Evolutionary conservation across 768 basidiomycete species (phyloP).

Genomic region (Lepiota brunneoincarnata): DNA sequence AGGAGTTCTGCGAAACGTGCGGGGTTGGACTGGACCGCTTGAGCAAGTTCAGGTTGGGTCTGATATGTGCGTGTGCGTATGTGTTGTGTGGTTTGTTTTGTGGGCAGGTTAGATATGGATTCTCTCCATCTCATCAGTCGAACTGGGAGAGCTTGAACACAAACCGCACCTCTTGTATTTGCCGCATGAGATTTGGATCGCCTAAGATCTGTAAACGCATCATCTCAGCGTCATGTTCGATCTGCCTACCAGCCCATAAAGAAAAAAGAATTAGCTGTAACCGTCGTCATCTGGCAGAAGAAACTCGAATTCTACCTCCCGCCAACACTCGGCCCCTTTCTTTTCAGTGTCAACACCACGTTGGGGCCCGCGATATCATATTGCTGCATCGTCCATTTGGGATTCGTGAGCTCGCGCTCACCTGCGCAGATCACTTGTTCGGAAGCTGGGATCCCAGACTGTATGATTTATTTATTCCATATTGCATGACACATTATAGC

Average conservation of each 20-base stretch:
- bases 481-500: background rate
- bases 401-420: slow-evolving; percentile 61
- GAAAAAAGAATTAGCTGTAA: background rate
- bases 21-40: slow-evolving; percentile 67
- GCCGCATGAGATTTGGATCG: slow-evolving; percentile 74
- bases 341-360: slow-evolving; percentile 66
- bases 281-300: background rate
- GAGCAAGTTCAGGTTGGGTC: slow-evolving; percentile 80
- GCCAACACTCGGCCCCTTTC: slow-evolving; percentile 46
- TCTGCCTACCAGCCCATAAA: slow-evolving; percentile 38
- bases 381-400: slow-evolving; percentile 65
- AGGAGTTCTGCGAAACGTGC: slow-evolving; percentile 74
- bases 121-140: too few relatives aligned
- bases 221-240: slow-evolving; percentile 85
- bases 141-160: background rate
- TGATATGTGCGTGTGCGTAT: slow-evolving; percentile 23
- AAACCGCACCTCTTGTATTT: slow-evolving; percentile 60
- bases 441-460: slow-evolving; percentile 71
- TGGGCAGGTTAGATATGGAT: too few relatives aligned
- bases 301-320: slow-evolving; percentile 33
- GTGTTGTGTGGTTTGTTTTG: too few relatives aligned
- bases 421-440: slow-evolving; percentile 76
- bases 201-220: slow-evolving; percentile 88
- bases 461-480: background rate
- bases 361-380: slow-evolving; percentile 58